Evolutionary conservation across 2,329 filamentous ascomycete species (phyloP).

Genomic region (Cryoendolithus antarcticus): DNA sequence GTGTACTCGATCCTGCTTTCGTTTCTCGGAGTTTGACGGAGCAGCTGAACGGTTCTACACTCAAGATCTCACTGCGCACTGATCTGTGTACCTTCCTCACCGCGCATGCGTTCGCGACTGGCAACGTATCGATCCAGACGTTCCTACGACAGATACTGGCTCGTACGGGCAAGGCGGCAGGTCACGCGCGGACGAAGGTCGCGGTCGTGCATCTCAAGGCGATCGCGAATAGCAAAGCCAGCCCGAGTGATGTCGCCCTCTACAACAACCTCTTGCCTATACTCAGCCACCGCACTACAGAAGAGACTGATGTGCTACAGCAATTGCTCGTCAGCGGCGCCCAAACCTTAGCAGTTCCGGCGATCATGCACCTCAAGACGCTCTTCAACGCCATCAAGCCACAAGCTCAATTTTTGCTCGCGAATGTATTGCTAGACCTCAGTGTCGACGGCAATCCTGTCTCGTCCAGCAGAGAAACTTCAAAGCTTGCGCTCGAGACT

Average conservation of each 20-base stretch:
- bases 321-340: constrained; percentile 31
- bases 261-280: too few relatives aligned
- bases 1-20: constrained; percentile 63
- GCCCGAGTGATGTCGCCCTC: too few relatives aligned
- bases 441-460: constrained; percentile 16
- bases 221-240: constrained; percentile 8
- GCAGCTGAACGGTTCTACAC: constrained; percentile 43
- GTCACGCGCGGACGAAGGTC: constrained; percentile 58
- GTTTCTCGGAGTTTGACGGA: constrained; percentile 52
- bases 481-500: constrained; percentile 48
- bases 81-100: constrained; percentile 60
- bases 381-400: constrained; percentile 64
- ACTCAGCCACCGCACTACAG: constrained; percentile 44
- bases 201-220: constrained; percentile 60
- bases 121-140: constrained; percentile 56
- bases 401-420: constrained; percentile 46
- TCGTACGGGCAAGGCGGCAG: constrained; percentile 57
- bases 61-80: constrained; percentile 51
- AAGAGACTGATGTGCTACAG: constrained; percentile 44
- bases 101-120: constrained; percentile 58
- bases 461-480: constrained; percentile 14
- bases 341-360: constrained; percentile 44
- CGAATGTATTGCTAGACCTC: constrained; percentile 51
- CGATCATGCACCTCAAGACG: constrained; percentile 56
- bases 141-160: constrained; percentile 61